These are phyloP conservation scores for Tillandsia fasciculata DNA, from an alignment of 176 grass and related monocot species.

Conservation along the genomic window DNA sequence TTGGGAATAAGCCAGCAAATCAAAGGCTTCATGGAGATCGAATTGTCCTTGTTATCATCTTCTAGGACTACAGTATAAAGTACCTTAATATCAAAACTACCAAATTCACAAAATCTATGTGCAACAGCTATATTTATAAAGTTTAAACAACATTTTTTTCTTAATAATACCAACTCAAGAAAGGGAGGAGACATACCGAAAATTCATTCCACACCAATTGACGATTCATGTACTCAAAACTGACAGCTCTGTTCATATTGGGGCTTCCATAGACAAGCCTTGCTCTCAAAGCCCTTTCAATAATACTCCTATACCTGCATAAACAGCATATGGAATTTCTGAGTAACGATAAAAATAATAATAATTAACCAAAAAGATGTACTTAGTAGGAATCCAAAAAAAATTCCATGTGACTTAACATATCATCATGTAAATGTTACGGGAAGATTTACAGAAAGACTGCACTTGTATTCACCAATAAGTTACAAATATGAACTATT, in stretches of 20 bases:
- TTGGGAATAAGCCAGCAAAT: too few species aligned
- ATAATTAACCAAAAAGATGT: neutral
- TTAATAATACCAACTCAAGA: too few species aligned
- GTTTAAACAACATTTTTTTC: too few species aligned
- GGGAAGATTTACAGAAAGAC: too few species aligned
- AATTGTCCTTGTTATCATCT: too few species aligned
- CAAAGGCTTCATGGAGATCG: too few species aligned
- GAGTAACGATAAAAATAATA: neutral
- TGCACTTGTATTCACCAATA: too few species aligned
- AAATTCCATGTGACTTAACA: too few species aligned
- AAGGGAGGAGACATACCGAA: constrained; percentile 54
- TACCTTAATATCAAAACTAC: too few species aligned
- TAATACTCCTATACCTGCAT: constrained; percentile 82
- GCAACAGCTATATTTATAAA: neutral
- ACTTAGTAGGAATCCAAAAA: neutral
- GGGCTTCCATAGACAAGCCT: constrained; percentile 88
- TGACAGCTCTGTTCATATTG: constrained; percentile 98
- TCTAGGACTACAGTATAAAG: too few species aligned
- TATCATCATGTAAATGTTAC: too few species aligned
- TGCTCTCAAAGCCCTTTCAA: constrained; percentile 89
- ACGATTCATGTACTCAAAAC: constrained; percentile 98
- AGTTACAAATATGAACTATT: too few species aligned
- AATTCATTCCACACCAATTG: constrained; percentile 99
- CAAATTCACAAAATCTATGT: neutral
- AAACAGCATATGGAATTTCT: constrained; percentile 30